Conservation (phyloP, 73 alveolate genomes). For the Paramecium pentaurelia region DNA sequence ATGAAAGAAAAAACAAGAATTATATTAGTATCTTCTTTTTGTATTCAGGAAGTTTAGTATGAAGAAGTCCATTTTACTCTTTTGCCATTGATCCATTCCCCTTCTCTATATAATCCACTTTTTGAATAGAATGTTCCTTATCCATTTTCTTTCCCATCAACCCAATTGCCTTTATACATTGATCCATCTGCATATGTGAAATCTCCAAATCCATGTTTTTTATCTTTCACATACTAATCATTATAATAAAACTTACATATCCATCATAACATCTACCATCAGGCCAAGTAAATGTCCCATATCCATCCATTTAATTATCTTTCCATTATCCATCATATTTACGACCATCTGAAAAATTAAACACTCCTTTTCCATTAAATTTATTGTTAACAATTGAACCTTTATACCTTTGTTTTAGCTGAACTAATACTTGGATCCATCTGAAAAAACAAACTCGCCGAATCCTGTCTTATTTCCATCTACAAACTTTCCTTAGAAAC, state of each 20-base stretch:
- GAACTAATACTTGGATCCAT: conserved; percentile 58
- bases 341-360: conserved; percentile 59
- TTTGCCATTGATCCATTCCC: conserved; percentile 56
- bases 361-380: conserved; percentile 59
- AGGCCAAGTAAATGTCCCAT: conserved; percentile 47
- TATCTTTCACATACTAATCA: conserved; percentile 27
- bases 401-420: conserved; percentile 40
- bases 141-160: conserved; percentile 54
- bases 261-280: conserved; percentile 43
- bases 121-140: conserved; percentile 4
- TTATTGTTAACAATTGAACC: conserved; percentile 31
- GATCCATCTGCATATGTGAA: conserved; percentile 44
- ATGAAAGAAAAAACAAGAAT: background rate
- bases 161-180: conserved; percentile 47
- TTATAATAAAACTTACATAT: background rate
- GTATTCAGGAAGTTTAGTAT: background rate
- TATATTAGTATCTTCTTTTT: background rate
- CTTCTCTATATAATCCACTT: background rate
- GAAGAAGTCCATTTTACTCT: conserved; percentile 50
- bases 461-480: conserved; percentile 67
- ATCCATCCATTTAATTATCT: conserved; percentile 31
- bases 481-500: conserved; percentile 51
- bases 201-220: conserved; percentile 43
- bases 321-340: conserved; percentile 57
- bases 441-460: conserved; percentile 66